Evolutionary conservation across 2,329 filamentous ascomycete genomes (phyloP).

Genomic region (Clarireedia sp.): DNA sequence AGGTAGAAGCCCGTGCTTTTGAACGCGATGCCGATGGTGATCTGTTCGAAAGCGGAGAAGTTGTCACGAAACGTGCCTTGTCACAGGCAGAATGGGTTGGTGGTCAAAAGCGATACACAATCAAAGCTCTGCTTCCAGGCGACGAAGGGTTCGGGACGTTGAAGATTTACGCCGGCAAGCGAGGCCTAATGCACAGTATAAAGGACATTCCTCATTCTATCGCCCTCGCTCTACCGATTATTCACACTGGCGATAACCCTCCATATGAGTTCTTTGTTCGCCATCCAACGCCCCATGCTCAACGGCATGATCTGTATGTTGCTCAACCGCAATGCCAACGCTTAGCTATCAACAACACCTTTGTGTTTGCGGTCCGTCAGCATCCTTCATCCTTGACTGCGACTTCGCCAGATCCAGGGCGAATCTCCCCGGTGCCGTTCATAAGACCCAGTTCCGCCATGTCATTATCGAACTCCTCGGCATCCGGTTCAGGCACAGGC

Average conservation of each 20-base stretch:
- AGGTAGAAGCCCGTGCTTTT: constrained; percentile 79
- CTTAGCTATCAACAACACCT: constrained; percentile 90
- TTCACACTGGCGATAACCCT: constrained; percentile 87
- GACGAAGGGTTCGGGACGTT: constrained; percentile 84
- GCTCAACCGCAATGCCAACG: constrained; percentile 88
- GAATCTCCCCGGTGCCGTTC: constrained; percentile 49
- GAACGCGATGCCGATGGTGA: constrained; percentile 82
- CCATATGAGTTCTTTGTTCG: constrained; percentile 87
- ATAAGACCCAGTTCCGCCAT: constrained; percentile 53
- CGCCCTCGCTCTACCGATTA: constrained; percentile 80
- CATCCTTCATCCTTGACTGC: constrained; percentile 60
- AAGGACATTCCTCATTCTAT: constrained; percentile 92
- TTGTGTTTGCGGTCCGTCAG: constrained; percentile 92
- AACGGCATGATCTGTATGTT: constrained; percentile 93
- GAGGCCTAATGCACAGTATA: constrained; percentile 94
- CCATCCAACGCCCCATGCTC: constrained; percentile 95
- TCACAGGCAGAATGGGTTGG: constrained; percentile 87
- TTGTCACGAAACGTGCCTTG: constrained; percentile 76
- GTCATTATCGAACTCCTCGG: constrained; percentile 55
- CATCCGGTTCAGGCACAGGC: constrained; percentile 48
- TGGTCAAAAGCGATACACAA: constrained; percentile 81
- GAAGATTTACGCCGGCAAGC: constrained; percentile 88
- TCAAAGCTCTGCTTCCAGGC: constrained; percentile 85
- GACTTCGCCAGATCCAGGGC: constrained; percentile 30
- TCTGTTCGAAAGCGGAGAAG: constrained; percentile 83